Base-by-base conservation (phyloP, 1,284 basidiomycete species). In the Chalciporus sp. region DNA sequence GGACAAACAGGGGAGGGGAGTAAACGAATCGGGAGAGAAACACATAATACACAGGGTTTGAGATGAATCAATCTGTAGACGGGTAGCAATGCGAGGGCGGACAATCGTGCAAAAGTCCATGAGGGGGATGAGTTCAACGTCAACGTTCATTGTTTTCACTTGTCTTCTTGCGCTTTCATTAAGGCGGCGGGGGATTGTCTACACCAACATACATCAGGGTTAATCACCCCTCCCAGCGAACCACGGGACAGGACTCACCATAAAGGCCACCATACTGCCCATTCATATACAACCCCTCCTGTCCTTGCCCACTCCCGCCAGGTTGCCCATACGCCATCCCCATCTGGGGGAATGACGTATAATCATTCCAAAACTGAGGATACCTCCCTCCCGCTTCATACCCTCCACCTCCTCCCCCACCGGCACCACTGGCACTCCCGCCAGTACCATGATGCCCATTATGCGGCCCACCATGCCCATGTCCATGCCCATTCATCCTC, bases 341-440 rank as follows among this genome's bases (percentile, higher is more conserved):
- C 64, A 83, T 74, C 68, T 84, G 83, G 3, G 78, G 74, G 63
- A 82, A 77, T 11, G 83, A 72, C 28, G 82, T 78, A 60, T 81
- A 84, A 59, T 86, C 83, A 58, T 75, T 82, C 84, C 84, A 86
- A 60, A 76, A 84, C 61, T 83, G 81, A 9, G 82, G 79, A 59
- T 77, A 79, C 41, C 74, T 71, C 8, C 62, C 68, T 45, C 52
- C 61, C 33, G 63, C 35, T 35, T 60, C 35, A 17, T 37, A 37
- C 35, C 35, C n/a, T 37, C 35, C 35, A 1, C 16, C 35, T n/a
- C 35, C 31, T 12, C 9, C 29, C 29, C 23, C 23, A 23, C 23
- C 29, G 9, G 29, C 33, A 35, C 33, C 14, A 35, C 33, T 14
- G 2, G 33, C 33, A 35, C 33, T 16, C 1, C 35, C 29, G 12